phyloP scores from a whole-genome alignment of 768 basidiomycete genomes.

The Trametes punicea region DNA sequence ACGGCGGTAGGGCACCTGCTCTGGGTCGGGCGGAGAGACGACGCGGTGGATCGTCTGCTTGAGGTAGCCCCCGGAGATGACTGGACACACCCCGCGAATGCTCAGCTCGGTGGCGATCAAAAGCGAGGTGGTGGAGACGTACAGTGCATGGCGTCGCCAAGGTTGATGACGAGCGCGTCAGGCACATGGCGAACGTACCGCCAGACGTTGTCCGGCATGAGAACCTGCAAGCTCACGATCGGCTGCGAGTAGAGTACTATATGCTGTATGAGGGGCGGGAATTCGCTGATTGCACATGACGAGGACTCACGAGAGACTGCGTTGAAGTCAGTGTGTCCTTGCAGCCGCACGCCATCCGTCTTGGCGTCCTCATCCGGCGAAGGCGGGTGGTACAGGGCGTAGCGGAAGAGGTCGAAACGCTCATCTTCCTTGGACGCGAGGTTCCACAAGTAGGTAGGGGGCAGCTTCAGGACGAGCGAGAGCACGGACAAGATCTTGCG shows the following conservation, averaged over 20 bases:
- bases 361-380: slow-evolving; percentile 5
- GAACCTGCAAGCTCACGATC: slow-evolving; percentile 11
- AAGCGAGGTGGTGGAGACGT: background rate
- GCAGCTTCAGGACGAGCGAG: slow-evolving; percentile 11
- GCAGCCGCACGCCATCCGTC: slow-evolving; percentile 11
- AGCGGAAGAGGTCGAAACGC: slow-evolving; percentile 14
- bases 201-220: slow-evolving; percentile 13
- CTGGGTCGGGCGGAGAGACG: slow-evolving; percentile 7
- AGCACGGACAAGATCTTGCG: slow-evolving; percentile 11
- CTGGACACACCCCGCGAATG: background rate
- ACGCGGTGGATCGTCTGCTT: slow-evolving; percentile 13
- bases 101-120: background rate
- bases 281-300: no score
- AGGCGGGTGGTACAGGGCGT: slow-evolving; percentile 9
- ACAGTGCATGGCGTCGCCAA: slow-evolving; percentile 15
- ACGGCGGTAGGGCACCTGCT: slow-evolving; percentile 9
- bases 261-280: background rate
- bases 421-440: slow-evolving; percentile 9
- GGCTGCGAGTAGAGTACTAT: slow-evolving; percentile 14
- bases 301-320: background rate
- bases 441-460: slow-evolving; percentile 6
- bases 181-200: slow-evolving; percentile 11
- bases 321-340: slow-evolving; percentile 13
- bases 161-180: slow-evolving; percentile 15
- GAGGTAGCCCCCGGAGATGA: slow-evolving; percentile 12